Evolutionary conservation across 2,329 filamentous ascomycete genomes (phyloP).

Genomic region (Neocatenulostroma microsporum): DNA sequence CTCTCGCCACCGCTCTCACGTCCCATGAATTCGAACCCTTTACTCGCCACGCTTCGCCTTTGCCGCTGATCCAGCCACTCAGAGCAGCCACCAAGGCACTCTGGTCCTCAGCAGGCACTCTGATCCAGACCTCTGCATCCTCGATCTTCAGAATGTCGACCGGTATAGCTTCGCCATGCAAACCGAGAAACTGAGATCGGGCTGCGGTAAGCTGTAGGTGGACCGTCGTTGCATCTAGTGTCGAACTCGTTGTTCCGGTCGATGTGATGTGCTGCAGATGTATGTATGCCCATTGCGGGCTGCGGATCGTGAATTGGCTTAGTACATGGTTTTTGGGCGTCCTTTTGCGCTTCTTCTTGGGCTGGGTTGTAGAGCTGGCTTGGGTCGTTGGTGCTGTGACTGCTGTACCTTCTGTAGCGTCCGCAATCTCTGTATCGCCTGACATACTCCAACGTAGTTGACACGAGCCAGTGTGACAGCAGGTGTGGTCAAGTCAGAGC

Average conservation of each 20-base stretch:
- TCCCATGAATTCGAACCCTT: slow-evolving; percentile 57
- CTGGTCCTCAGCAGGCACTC: slow-evolving; percentile 55
- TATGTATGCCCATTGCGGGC: slow-evolving; percentile 35
- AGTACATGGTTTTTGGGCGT: slow-evolving; percentile 15
- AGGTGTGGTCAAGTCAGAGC: too few species aligned
- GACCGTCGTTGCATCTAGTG: slow-evolving; percentile 54
- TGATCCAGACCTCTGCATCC: slow-evolving; percentile 53
- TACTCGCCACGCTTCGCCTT: slow-evolving; percentile 41
- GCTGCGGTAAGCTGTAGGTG: slow-evolving; percentile 57
- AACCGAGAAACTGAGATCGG: slow-evolving; percentile 61
- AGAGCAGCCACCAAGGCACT: slow-evolving; percentile 55
- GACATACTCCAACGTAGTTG: too few species aligned
- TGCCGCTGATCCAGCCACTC: slow-evolving; percentile 54
- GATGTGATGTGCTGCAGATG: slow-evolving; percentile 30
- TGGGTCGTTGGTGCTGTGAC: slow-evolving; percentile 3
- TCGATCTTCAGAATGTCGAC: slow-evolving; percentile 62
- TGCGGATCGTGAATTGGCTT: slow-evolving; percentile 33
- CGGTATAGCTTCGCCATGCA: slow-evolving; percentile 58
- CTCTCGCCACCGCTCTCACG: slow-evolving; percentile 49
- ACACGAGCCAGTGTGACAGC: too few species aligned
- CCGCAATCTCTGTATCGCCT: slow-evolving; percentile 9
- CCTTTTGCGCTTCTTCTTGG: slow-evolving; percentile 14
- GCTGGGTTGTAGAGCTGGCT: neutral
- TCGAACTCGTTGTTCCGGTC: neutral
- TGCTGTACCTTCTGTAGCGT: slow-evolving; percentile 7